These are phyloP conservation scores for Fusarium marasasianum DNA, from an alignment of 2,329 filamentous ascomycete species.

Conservation along the genomic window DNA sequence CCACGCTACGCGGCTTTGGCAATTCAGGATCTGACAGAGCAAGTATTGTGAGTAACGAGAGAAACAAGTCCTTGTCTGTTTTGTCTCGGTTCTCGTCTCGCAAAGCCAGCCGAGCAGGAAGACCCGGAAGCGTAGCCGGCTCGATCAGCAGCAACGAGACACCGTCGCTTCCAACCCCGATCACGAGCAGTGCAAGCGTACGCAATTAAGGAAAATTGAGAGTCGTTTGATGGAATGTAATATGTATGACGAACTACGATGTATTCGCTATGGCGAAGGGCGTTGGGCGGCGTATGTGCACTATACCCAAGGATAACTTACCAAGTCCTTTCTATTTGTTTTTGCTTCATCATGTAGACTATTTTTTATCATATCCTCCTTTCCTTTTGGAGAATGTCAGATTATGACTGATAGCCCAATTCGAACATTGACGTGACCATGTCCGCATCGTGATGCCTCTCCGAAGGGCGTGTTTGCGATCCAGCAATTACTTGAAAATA, in stretches of 20 bases:
- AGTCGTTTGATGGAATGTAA: not conserved
- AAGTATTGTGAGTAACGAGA: conserved; percentile 48
- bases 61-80: conserved; percentile 47
- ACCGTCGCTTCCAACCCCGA: conserved; percentile 27
- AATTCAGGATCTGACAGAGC: conserved; percentile 43
- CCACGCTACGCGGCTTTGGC: conserved; percentile 53
- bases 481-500: not conserved
- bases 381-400: not conserved
- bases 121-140: conserved; percentile 48
- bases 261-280: not conserved
- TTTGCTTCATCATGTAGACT: not conserved
- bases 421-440: not conserved
- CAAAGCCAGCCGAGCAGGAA: conserved; percentile 40
- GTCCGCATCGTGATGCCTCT: not conserved
- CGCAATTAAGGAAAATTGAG: not conserved
- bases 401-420: not conserved
- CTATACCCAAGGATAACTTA: conserved; percentile 25
- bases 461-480: not conserved
- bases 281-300: conserved; percentile 28
- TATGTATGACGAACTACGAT: conserved; percentile 9
- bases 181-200: conserved; percentile 13
- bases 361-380: not conserved
- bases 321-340: conserved; percentile 2
- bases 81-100: conserved; percentile 49
- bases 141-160: conserved; percentile 47